Percentiles rank a stretch among this genome's conserved stretches.
These are phyloP conservation scores for Aspergillus ibericus DNA, from an alignment of 2,329 filamentous ascomycete species.

Conservation along the genomic window DNA sequence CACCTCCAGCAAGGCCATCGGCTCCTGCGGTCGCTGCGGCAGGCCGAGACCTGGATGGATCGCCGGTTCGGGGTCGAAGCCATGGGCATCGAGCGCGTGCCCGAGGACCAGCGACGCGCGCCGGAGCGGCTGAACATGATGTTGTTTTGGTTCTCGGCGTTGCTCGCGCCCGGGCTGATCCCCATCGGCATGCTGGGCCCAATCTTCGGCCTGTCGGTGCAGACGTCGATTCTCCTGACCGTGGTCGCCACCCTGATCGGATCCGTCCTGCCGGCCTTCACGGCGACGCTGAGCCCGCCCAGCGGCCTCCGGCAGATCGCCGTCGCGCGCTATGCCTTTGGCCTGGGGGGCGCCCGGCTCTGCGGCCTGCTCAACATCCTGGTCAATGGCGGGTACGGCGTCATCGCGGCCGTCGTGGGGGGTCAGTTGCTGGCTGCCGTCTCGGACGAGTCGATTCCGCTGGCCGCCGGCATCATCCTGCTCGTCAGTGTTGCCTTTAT, in stretches of 20 bases:
- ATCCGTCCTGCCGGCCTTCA: conserved; percentile 17
- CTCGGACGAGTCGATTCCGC: conserved; percentile 22
- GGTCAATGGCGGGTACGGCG: conserved; percentile 26
- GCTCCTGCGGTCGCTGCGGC: neutral
- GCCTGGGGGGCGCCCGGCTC: conserved; percentile 30
- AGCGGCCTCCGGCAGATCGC: conserved; percentile 30
- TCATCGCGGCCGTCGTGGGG: conserved; percentile 24
- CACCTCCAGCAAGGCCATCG: neutral
- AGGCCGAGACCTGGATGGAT: conserved; percentile 6
- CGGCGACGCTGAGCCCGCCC: conserved; percentile 16
- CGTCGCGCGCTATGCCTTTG: conserved; percentile 29
- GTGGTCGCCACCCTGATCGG: conserved; percentile 27
- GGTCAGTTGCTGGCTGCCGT: conserved; percentile 27
- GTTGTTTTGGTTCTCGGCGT: conserved; percentile 26
- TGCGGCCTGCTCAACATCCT: conserved; percentile 29
- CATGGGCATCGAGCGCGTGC: conserved; percentile 5
- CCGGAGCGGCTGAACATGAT: conserved; percentile 11
- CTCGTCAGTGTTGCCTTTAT: conserved; percentile 1
- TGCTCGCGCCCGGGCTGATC: conserved; percentile 17
- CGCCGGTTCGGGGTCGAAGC: conserved; percentile 1
- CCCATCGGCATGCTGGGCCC: conserved; percentile 27
- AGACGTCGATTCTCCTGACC: conserved; percentile 23
- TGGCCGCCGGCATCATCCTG: conserved; percentile 28
- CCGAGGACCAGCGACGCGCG: neutral
- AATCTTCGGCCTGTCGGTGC: conserved; percentile 26